These are phyloP conservation scores for Coniochaeta ligniaria DNA, from an alignment of 2,329 filamentous ascomycete species.

Conservation along the genomic window DNA sequence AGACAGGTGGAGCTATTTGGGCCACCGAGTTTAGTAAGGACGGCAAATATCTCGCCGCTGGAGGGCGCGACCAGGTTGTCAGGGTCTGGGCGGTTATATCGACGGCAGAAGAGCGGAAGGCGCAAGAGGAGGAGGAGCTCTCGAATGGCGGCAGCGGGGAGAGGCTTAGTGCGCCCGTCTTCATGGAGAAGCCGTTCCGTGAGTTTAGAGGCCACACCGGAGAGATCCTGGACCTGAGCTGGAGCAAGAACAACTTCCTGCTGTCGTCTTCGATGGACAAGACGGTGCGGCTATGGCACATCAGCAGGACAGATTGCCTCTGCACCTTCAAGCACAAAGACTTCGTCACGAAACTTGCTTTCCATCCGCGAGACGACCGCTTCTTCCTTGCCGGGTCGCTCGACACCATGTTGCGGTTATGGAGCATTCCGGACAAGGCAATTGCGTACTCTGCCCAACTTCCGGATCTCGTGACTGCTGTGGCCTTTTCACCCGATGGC, in stretches of 20 bases:
- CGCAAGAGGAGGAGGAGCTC: slow-evolving; percentile 64
- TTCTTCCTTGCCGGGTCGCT: slow-evolving; percentile 94
- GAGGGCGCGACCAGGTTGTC: slow-evolving; percentile 78
- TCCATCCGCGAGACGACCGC: slow-evolving; percentile 89
- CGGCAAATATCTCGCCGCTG: slow-evolving; percentile 85
- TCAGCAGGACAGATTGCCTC: slow-evolving; percentile 75
- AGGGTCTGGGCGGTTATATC: slow-evolving; percentile 85
- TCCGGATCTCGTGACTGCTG: slow-evolving; percentile 86
- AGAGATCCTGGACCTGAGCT: slow-evolving; percentile 85
- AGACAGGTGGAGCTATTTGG: slow-evolving; percentile 70
- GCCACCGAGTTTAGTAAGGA: slow-evolving; percentile 88
- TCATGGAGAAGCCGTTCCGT: slow-evolving; percentile 67
- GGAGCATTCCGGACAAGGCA: slow-evolving; percentile 96
- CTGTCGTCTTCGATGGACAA: slow-evolving; percentile 98
- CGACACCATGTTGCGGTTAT: slow-evolving; percentile 79
- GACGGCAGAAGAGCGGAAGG: slow-evolving; percentile 68
- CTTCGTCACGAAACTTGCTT: slow-evolving; percentile 89
- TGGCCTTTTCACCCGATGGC: slow-evolving; percentile 88
- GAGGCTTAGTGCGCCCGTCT: slow-evolving; percentile 82
- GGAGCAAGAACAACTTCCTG: slow-evolving; percentile 99
- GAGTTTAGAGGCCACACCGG: slow-evolving; percentile 80
- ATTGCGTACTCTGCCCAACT: slow-evolving; percentile 75
- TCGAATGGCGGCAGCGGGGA: slow-evolving; percentile 41
- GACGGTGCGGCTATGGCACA: slow-evolving; percentile 90
- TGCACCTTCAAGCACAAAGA: slow-evolving; percentile 94